Evolutionary conservation across 148 eudicot species (phyloP).

Genomic region (Cornus kousa): DNA sequence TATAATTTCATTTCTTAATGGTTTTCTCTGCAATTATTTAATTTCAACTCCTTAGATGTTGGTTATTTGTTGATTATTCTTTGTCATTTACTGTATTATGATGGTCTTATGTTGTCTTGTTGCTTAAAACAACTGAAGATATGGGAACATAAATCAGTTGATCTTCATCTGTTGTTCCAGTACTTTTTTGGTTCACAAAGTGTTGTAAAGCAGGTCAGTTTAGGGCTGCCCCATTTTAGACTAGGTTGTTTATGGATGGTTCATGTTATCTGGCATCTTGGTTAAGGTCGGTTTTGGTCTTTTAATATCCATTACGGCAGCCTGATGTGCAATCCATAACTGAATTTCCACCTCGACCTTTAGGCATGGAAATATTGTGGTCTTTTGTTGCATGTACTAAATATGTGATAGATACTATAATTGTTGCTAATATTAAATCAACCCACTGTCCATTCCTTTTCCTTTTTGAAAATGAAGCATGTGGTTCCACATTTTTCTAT

Average conservation of each 20-base stretch:
- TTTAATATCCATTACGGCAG: not conserved
- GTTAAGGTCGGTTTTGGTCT: not conserved
- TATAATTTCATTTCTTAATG: not conserved
- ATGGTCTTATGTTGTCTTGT: not conserved
- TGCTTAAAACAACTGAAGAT: not conserved
- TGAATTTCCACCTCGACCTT: slow-evolving; percentile 2
- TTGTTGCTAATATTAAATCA: not conserved
- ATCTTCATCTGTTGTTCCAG: not conserved
- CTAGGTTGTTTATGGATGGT: not conserved
- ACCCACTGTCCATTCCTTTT: not conserved
- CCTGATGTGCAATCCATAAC: not conserved
- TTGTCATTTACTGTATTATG: not conserved
- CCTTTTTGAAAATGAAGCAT: not conserved
- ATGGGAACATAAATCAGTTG: not conserved
- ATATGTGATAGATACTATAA: not conserved
- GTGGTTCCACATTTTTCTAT: not conserved
- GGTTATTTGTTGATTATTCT: slow-evolving; percentile 1
- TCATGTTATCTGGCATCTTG: not conserved
- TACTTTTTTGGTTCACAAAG: not conserved
- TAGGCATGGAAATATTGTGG: not conserved
- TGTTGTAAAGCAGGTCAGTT: not conserved
- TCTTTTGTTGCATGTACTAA: not conserved
- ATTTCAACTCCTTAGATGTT: not conserved
- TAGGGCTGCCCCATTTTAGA: not conserved
- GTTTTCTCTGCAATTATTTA: not conserved